Percentiles rank a stretch among this genome's conserved stretches.
Evolutionary conservation across 352 stramenopile genomes (phyloP).

Genomic region (Pythium diclinum): DNA sequence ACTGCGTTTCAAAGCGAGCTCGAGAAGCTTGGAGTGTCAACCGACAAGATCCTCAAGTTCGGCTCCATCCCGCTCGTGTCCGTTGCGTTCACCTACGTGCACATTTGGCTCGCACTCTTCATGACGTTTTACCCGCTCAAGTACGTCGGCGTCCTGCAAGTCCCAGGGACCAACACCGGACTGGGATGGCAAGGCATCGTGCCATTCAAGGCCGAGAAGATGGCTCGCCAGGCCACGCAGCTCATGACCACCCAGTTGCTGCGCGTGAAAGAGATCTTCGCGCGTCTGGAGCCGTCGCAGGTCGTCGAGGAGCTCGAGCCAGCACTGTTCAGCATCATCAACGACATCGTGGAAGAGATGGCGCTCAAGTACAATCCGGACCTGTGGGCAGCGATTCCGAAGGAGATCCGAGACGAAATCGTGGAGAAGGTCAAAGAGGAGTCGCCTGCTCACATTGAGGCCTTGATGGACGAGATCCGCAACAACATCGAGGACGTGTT

Average conservation of each 20-base stretch:
- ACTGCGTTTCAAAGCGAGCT: constrained; percentile 68
- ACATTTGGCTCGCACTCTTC: constrained; percentile 96
- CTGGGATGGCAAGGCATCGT: constrained; percentile 98
- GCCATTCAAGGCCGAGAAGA: constrained; percentile 95
- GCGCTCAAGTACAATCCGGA: constrained; percentile 88
- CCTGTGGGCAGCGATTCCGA: constrained; percentile 71
- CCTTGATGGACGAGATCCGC: constrained; percentile 94
- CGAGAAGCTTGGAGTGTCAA: constrained; percentile 49
- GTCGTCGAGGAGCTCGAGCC: constrained; percentile 93
- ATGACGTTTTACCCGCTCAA: constrained; percentile 98
- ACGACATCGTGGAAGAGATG: constrained; percentile 87
- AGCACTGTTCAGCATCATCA: constrained; percentile 87
- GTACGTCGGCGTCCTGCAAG: constrained; percentile 90
- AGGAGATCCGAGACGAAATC: constrained; percentile 88
- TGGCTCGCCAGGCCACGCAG: constrained; percentile 92
- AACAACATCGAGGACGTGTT: constrained; percentile 95
- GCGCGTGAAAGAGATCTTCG: constrained; percentile 91
- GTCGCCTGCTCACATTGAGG: constrained; percentile 86
- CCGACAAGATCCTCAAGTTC: constrained; percentile 69
- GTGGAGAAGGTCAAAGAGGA: constrained; percentile 95
- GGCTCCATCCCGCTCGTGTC: constrained; percentile 84
- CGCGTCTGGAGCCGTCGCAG: constrained; percentile 83
- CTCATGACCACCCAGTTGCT: constrained; percentile 95
- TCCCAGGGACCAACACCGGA: constrained; percentile 87
- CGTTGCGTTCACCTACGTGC: constrained; percentile 92